A percentile compares a stretch with the other conserved stretches of the same genome.
Evolutionary conservation across 1,284 basidiomycete species (phyloP).

Genomic region (Fomitopsis pinicola): DNA sequence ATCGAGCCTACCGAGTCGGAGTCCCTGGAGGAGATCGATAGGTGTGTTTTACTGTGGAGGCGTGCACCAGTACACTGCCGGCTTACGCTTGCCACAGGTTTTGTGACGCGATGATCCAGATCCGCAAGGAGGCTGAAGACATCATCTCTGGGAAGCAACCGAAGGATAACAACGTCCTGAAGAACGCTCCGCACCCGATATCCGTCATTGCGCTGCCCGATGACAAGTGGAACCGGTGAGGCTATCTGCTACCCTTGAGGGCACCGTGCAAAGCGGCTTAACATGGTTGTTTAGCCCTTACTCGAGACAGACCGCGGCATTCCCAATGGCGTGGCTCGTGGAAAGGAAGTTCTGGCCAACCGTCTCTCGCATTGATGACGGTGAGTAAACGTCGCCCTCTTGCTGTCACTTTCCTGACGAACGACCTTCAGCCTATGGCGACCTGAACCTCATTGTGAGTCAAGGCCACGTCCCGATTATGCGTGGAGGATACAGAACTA

Average conservation of each 20-base stretch:
- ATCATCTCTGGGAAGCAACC: slow-evolving; percentile 84
- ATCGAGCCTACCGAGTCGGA: slow-evolving; percentile 97
- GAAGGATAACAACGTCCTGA: slow-evolving; percentile 85
- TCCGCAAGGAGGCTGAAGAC: slow-evolving; percentile 88
- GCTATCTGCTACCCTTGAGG: background rate
- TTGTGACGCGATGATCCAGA: slow-evolving; percentile 96
- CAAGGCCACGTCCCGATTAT: background rate
- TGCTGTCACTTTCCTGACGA: background rate
- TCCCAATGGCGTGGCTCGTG: slow-evolving; percentile 73
- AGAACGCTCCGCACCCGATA: slow-evolving; percentile 91
- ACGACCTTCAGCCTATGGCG: slow-evolving; percentile 63
- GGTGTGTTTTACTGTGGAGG: slow-evolving; percentile 33
- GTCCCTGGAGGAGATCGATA: slow-evolving; percentile 85
- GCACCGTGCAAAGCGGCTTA: background rate
- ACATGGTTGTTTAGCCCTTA: slow-evolving; percentile 58
- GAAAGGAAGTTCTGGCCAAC: slow-evolving; percentile 95
- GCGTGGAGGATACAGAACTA: background rate
- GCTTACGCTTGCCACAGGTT: slow-evolving; percentile 46
- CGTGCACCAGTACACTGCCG: background rate
- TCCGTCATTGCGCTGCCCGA: slow-evolving; percentile 67
- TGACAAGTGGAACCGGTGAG: slow-evolving; percentile 80
- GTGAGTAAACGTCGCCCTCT: slow-evolving; percentile 38
- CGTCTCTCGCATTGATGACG: slow-evolving; percentile 88
- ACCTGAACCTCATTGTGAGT: slow-evolving; percentile 77
- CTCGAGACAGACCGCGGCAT: slow-evolving; percentile 80